A percentile compares a stretch with the other conserved stretches of the same genome.
Evolutionary conservation across 495 filamentous ascomycete species (phyloP).

Genomic region (Amphirosellinia nigrospora): DNA sequence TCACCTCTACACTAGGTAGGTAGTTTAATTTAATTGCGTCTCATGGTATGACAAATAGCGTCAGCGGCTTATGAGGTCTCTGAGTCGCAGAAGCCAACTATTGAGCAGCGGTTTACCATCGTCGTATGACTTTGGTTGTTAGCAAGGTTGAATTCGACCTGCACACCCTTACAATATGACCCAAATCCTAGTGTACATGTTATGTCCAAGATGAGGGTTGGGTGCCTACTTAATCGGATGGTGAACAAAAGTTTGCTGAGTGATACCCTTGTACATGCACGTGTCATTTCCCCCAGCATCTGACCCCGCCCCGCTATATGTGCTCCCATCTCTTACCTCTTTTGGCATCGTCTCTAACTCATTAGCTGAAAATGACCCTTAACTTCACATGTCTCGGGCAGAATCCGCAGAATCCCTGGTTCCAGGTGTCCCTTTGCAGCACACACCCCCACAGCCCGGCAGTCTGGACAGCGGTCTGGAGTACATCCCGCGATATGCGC

Average conservation of each 20-base stretch:
- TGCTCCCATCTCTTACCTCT: background rate
- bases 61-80: slow-evolving; percentile 1
- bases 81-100: background rate
- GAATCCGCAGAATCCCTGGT: background rate
- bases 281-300: background rate
- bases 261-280: background rate
- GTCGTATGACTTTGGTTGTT: background rate
- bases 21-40: background rate
- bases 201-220: background rate
- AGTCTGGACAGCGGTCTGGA: no score
- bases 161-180: background rate
- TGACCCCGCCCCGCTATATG: slow-evolving; percentile 8
- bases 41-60: slow-evolving; percentile 4
- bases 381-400: slow-evolving; percentile 9
- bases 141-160: background rate
- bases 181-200: background rate
- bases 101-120: background rate
- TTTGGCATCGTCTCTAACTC: background rate
- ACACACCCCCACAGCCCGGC: background rate
- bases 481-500: background rate
- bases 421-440: background rate
- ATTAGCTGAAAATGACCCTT: background rate
- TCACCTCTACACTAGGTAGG: background rate
- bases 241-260: no score
- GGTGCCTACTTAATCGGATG: no score